Evolutionary conservation across 2,329 filamentous ascomycete species (phyloP).

Genomic region (Arthrobotrys conoides): DNA sequence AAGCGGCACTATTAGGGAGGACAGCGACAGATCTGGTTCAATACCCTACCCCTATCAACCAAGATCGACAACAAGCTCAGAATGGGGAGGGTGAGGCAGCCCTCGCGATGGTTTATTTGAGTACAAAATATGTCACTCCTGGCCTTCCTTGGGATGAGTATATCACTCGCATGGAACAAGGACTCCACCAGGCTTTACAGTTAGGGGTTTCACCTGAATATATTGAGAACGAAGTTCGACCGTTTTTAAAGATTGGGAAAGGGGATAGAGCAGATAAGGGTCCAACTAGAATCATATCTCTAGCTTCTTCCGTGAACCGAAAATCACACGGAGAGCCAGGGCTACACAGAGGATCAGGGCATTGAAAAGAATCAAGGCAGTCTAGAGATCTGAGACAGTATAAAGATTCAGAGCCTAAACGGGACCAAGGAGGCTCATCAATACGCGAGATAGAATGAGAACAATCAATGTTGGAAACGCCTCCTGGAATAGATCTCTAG

Average conservation of each 20-base stretch:
- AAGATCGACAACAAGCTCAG: slow-evolving; percentile 63
- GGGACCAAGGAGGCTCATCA: too few species aligned
- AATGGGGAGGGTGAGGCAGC: slow-evolving; percentile 38
- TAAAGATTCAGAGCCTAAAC: too few species aligned
- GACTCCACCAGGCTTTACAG: slow-evolving; percentile 66
- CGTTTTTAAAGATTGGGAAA: slow-evolving; percentile 6
- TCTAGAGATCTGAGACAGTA: background rate
- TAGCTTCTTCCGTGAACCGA: background rate
- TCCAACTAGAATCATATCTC: too few species aligned
- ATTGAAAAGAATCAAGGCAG: background rate
- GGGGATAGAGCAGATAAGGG: slow-evolving; percentile 2
- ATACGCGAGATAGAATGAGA: too few species aligned
- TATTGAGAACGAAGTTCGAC: slow-evolving; percentile 5
- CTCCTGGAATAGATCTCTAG: too few species aligned
- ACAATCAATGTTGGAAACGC: too few species aligned
- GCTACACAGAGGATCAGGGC: background rate
- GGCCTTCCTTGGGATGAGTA: slow-evolving; percentile 68
- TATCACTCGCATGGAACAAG: slow-evolving; percentile 67
- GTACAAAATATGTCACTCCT: slow-evolving; percentile 65
- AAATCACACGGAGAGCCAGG: background rate
- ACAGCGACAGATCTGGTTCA: slow-evolving; percentile 67
- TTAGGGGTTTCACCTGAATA: slow-evolving; percentile 64
- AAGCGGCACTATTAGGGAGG: slow-evolving; percentile 66
- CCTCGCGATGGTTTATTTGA: slow-evolving; percentile 68
- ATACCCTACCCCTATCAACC: slow-evolving; percentile 65